Evolutionary conservation across 148 eudicot species (phyloP).

Genomic region (Hydrangea macrophylla): DNA sequence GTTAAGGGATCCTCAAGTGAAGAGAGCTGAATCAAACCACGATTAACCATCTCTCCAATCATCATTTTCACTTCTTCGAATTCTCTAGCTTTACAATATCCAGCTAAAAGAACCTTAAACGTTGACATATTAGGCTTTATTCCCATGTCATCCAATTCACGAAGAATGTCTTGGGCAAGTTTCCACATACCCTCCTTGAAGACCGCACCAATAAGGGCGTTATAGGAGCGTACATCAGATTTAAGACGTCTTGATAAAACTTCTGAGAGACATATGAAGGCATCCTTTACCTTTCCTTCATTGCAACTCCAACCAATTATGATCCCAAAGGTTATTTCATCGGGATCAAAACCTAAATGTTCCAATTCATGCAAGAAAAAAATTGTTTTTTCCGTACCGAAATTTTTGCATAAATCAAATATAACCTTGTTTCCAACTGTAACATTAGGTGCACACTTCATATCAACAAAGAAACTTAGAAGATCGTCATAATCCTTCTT

Average conservation of each 20-base stretch:
- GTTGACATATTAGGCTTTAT: conserved; percentile 48
- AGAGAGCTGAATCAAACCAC: conserved; percentile 41
- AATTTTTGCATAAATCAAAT: conserved; percentile 39
- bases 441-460: conserved; percentile 38
- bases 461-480: conserved; percentile 48
- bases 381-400: conserved; percentile 48
- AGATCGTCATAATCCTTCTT: conserved; percentile 78
- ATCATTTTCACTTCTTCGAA: conserved; percentile 54
- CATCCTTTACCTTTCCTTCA: conserved; percentile 49
- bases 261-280: conserved; percentile 57
- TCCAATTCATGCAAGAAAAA: conserved; percentile 50
- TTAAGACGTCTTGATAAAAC: conserved; percentile 44
- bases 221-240: conserved; percentile 53
- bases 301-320: conserved; percentile 60
- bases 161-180: conserved; percentile 45
- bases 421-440: conserved; percentile 56
- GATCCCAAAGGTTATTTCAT: conserved; percentile 64
- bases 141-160: conserved; percentile 64
- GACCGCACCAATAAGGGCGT: conserved; percentile 58
- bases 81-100: conserved; percentile 57
- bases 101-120: conserved; percentile 65
- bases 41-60: conserved; percentile 40
- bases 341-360: conserved; percentile 53
- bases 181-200: conserved; percentile 65
- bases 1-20: conserved; percentile 48